A percentile compares a stretch with the other conserved stretches of the same genome.
Conservation (phyloP, 768 basidiomycete species). For the Lenzites betulinus region DNA sequence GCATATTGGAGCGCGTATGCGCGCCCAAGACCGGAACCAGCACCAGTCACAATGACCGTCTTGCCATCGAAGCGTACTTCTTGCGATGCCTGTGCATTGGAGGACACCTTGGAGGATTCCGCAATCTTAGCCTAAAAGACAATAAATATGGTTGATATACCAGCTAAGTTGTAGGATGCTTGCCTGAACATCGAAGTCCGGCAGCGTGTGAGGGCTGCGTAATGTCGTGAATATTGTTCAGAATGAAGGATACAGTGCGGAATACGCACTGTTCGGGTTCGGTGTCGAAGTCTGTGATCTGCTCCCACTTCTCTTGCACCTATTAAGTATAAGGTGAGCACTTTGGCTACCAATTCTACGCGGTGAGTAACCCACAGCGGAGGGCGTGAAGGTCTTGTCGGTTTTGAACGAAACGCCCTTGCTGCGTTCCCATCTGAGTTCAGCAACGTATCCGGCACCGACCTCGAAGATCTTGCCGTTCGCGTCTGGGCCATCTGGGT, state of each 20-base stretch:
- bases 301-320: slow-evolving; percentile 83
- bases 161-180: slow-evolving; percentile 3
- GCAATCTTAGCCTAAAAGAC: slow-evolving; percentile 28
- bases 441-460: slow-evolving; percentile 89
- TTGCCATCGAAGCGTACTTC: slow-evolving; percentile 83
- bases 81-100: slow-evolving; percentile 70
- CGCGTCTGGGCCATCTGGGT: slow-evolving; percentile 80
- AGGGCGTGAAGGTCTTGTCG: slow-evolving; percentile 89
- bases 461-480: slow-evolving; percentile 88
- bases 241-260: background rate
- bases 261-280: slow-evolving; percentile 63
- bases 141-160: background rate
- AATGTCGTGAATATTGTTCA: slow-evolving; percentile 5
- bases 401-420: slow-evolving; percentile 88
- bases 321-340: slow-evolving; percentile 28
- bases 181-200: slow-evolving; percentile 65
- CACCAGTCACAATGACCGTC: slow-evolving; percentile 93
- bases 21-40: slow-evolving; percentile 92
- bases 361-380: slow-evolving; percentile 61
- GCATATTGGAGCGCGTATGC: slow-evolving; percentile 91
- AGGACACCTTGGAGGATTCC: slow-evolving; percentile 60
- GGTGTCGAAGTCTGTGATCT: slow-evolving; percentile 74
- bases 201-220: slow-evolving; percentile 60
- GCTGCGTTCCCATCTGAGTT: slow-evolving; percentile 92
- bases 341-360: background rate